Evolutionary conservation across 257 asterid species (phyloP), one percentile per base, ranked within the genome.

Genomic region (Lithospermum erythrorhizon): DNA sequence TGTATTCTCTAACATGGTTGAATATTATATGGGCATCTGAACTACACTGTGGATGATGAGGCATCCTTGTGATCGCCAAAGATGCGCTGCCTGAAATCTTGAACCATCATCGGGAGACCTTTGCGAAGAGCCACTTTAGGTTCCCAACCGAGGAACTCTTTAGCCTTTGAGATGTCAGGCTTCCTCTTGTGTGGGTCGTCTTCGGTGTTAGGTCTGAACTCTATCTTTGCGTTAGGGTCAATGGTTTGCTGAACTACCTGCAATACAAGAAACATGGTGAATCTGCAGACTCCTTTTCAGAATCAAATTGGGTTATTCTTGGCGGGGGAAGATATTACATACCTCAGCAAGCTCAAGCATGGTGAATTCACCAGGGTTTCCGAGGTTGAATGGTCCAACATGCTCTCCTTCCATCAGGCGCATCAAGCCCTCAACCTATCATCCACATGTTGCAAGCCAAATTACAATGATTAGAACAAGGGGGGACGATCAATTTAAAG

Each of bases 321-420:
- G 55, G 24, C 24, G 8, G 23, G 23, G 24, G 23, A 52, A 53
- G 57, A 20, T 53, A 17, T 10, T 19, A 60, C 64, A 41, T 61
- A 83, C 90, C 90, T 83, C 82, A 61, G 87, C 90, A 68, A 83
- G 85, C 76, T 83, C 85, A 60, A 81, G 64, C 90, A 83, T 83
- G 23, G 87, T 83, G 72, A 83, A 83, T 67, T 83, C 90, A 35
- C 90, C 87, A 1, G 87, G 87, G 69, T 83, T 83, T 24, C 90
- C 90, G 72, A 81, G 70, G 76, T 83, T 83, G 77, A 83, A 83
- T 14, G 87, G 90, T 63, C 85, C 90, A 2, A 83, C 73, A 58
- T 83, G 90, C 68, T 83, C 90, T 18, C 86, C 82, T 70, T 83
- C 90, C 90, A 83, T 83, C 80, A 83, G 68, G 41, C 85, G 85